Base-by-base conservation (phyloP, 208 protist genomes). In the Trypanosomatidae sp. region DNA sequence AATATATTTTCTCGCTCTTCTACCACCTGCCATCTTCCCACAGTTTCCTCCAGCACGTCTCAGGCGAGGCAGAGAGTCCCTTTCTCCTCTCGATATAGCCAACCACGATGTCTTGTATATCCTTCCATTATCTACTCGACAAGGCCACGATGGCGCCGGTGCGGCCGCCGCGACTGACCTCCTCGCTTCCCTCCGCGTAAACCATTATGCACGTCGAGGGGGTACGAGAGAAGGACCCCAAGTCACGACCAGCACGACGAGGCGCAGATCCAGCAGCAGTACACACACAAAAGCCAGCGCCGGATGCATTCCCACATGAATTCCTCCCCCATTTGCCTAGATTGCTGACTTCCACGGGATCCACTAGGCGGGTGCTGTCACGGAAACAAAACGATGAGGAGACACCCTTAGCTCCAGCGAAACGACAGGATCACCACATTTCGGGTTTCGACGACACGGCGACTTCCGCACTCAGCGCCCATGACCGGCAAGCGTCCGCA, bases 211-310 rank as follows among this genome's bases (percentile, higher is more conserved):
- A 53, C 69, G 41, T 50, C 19, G 43, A 83, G 55, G 2, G 77
- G 43, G 10, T 68, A 43, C 3, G 59, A 13, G 65, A 74, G 69
- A 53, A 66, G 59, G 1, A 74, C 47, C 22, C 59, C 36, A 39
- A 41, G 66, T 62, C 3, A 69, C 43, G 17, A 66, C 43, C 33
- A 79, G 73, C 3, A 81, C 62, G 28, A 76, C 53, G 17, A 80
- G 53, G 17, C 79, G 79, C 52, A 81, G 44, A 30, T 67, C 28
- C 33, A 80, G 62, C 41, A 83, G 75, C 33, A 74, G 36, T 69
- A 55, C 77, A 72, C 3, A 83, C 17, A 73, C 53, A 52, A 73
- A 49, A 28, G 75, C 74, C 74, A 83, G 78, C 76, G 69, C 7
- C 1, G 19, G 41, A 83, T 3, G 59, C 69, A 70, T 30, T 30